Evolutionary conservation across 73 alveolate species (phyloP).

Genomic region (Paramecium biaurelia): DNA sequence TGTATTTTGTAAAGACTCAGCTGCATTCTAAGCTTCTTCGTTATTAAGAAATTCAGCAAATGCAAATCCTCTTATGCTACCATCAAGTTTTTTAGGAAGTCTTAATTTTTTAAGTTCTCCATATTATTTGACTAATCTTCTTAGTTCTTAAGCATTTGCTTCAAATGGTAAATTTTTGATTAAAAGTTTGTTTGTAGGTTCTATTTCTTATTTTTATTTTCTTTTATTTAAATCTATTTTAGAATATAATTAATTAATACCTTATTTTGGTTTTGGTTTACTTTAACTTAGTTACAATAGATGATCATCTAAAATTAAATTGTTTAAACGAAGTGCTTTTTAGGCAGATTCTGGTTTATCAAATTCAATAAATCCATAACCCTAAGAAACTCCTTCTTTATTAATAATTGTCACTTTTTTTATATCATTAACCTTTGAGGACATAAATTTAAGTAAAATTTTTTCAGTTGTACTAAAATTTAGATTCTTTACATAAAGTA

Average conservation of each 20-base stretch:
- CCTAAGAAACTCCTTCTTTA: slow-evolving; percentile 85
- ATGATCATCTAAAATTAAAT: slow-evolving; percentile 89
- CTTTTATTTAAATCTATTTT: slow-evolving; percentile 67
- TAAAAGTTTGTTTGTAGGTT: slow-evolving; percentile 78
- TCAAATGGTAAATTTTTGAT: slow-evolving; percentile 96
- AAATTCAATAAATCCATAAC: slow-evolving; percentile 96
- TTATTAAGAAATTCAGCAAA: slow-evolving; percentile 91
- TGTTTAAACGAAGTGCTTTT: slow-evolving; percentile 89
- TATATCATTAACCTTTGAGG: slow-evolving; percentile 72
- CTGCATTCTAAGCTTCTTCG: slow-evolving; percentile 96
- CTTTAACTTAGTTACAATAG: slow-evolving; percentile 82
- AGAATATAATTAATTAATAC: background rate
- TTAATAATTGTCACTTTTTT: slow-evolving; percentile 83
- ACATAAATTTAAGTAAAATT: slow-evolving; percentile 75
- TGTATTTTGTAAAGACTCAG: slow-evolving; percentile 85
- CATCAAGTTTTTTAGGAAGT: slow-evolving; percentile 90
- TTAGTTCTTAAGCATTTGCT: slow-evolving; percentile 88
- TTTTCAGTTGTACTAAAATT: slow-evolving; percentile 86
- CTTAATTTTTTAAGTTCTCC: slow-evolving; percentile 94
- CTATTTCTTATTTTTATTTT: slow-evolving; percentile 79
- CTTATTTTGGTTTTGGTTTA: slow-evolving; percentile 70
- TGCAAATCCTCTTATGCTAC: slow-evolving; percentile 92
- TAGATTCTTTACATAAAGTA: slow-evolving; percentile 90
- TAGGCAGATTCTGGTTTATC: slow-evolving; percentile 81
- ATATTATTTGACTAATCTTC: slow-evolving; percentile 86